A percentile compares a stretch with the other conserved stretches of the same genome.
Evolutionary conservation across 768 basidiomycete genomes (phyloP).

Genomic region (Pisolithus sp.): DNA sequence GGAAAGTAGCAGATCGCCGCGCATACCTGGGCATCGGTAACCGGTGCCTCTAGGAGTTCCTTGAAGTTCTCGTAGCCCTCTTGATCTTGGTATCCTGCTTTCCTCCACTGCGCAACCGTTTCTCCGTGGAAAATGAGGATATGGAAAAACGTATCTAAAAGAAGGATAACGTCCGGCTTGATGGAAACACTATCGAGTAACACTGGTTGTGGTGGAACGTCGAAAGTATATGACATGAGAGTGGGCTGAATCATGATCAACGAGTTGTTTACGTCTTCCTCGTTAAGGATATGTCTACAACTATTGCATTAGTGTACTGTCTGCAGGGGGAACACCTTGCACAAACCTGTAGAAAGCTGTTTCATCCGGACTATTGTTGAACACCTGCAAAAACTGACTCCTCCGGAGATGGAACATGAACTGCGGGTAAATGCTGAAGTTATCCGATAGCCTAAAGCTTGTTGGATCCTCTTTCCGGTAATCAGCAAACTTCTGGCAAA

Average conservation of each 20-base stretch:
- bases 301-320: conserved; percentile 4
- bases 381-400: conserved; percentile 98
- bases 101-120: conserved; percentile 95
- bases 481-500: conserved; percentile 99
- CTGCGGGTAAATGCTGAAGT: conserved; percentile 98
- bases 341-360: conserved; percentile 93
- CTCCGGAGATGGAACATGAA: conserved; percentile 99
- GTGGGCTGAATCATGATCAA: conserved; percentile 99
- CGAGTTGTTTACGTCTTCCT: conserved; percentile 98
- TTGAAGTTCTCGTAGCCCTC: conserved; percentile 99
- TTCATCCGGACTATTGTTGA: conserved; percentile 99
- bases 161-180: conserved; percentile 91
- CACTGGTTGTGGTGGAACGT: conserved; percentile 86
- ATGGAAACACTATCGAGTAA: conserved; percentile 96
- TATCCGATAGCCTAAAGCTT: conserved; percentile 88
- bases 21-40: conserved; percentile 78
- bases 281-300: conserved; percentile 83
- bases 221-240: conserved; percentile 96
- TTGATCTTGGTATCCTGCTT: conserved; percentile 97
- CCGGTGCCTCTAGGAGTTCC: conserved; percentile 81
- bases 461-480: conserved; percentile 96
- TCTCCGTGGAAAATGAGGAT: conserved; percentile 99
- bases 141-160: conserved; percentile 99
- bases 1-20: conserved; percentile 6
- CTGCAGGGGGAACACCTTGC: background rate